Base-by-base conservation (phyloP, 2,329 filamentous ascomycete species). In the Nakataea oryzae region DNA sequence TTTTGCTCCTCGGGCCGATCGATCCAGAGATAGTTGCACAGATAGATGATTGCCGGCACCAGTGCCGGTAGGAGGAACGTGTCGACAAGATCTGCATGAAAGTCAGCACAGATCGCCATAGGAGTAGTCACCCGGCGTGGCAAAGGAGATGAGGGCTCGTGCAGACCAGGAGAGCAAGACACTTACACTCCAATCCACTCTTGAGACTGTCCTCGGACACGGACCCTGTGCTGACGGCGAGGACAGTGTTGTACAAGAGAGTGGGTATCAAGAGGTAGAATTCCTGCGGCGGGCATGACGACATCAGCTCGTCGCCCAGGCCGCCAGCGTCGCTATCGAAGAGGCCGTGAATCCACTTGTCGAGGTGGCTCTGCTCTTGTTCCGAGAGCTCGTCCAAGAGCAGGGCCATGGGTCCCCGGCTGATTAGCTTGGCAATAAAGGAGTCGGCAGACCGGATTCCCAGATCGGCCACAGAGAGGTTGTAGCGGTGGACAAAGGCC, bases 251-350 rank as follows among this genome's bases (percentile, higher is more conserved):
- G 66, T 88, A 82, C 70, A 93, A 92, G 0, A 95, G 75, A 0
- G 89, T 88, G 1, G 91, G 88, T 17, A 92, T 85, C 4, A 95
- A 79, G 24, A 90, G 76, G 68, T 93, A 93, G 70, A 95, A 95
- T 54, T 92, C 86, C 69, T 93, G 90, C 1, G 91, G 91, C 1
- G 87, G 86, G 67, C 90, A 95, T 1, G 88, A 89, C 11, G 89
- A 87, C 84, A 93, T 90, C 9, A 93, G 77, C 63, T 93, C 90
- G 68, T 95, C 90, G 9, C 86, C 86, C 3, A 95, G 82, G 0
- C 88, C 89, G 47, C 86, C 84, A 14, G 85, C 83, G 67, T 93
- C 89, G 9, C 83, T 85, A 65, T 90, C 86, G 67, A 91, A 93
- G 3, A 96, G 81, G 0, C 89, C 89, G 32, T 85, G 84, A 27